A percentile compares a stretch with the other conserved stretches of the same genome.
These are phyloP conservation scores for Eruca vesicaria DNA, from an alignment of 441 rosid species.

Conservation along the genomic window DNA sequence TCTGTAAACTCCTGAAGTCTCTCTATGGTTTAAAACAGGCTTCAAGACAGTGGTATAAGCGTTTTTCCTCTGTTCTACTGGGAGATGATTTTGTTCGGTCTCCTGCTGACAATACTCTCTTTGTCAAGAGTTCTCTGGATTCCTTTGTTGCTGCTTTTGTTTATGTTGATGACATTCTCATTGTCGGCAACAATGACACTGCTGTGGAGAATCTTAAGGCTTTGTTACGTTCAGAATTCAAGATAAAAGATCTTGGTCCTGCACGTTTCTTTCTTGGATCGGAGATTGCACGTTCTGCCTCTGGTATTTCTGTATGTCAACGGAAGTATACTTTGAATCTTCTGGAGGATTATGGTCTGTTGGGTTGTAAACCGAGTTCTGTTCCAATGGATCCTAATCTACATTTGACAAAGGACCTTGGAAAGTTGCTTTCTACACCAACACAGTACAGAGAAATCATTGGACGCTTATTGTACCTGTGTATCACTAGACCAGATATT, in stretches of 20 bases:
- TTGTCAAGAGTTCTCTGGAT: background rate
- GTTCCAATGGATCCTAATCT: background rate
- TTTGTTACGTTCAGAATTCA: background rate
- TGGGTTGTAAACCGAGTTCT: background rate
- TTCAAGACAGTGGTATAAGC: background rate
- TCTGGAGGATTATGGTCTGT: background rate
- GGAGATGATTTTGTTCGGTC: background rate
- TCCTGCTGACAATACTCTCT: background rate
- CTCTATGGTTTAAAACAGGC: background rate
- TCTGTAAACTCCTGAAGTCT: background rate
- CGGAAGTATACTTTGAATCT: background rate
- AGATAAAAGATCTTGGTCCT: background rate
- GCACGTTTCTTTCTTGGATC: background rate
- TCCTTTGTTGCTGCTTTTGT: background rate
- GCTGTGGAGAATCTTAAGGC: background rate
- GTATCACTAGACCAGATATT: background rate
- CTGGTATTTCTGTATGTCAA: background rate
- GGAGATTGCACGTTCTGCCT: background rate
- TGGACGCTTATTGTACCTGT: background rate
- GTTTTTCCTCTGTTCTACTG: background rate
- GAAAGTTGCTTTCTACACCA: background rate
- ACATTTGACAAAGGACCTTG: background rate
- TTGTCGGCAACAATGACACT: background rate
- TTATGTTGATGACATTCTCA: background rate
- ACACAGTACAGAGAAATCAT: background rate